These are phyloP conservation scores for Aspergillus pseudotamarii DNA, from an alignment of 2,329 filamentous ascomycete genomes.

Conservation along the genomic window DNA sequence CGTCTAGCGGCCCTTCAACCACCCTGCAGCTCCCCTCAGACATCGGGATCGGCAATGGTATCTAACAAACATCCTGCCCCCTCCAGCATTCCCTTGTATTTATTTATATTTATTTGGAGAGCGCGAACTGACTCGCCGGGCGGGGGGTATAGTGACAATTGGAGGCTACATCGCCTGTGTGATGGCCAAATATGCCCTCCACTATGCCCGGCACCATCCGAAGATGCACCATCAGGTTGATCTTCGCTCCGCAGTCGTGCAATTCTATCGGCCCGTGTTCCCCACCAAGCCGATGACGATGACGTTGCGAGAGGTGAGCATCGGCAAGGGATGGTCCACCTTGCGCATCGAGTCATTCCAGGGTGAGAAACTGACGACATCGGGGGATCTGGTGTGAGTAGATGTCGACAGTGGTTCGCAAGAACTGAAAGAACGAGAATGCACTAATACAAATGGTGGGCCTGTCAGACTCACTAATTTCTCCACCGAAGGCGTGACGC, in stretches of 20 bases:
- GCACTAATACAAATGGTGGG: background rate
- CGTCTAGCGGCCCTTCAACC: background rate
- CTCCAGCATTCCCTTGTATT: too few species aligned
- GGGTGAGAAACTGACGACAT: background rate
- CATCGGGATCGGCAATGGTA: background rate
- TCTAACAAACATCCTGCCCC: background rate
- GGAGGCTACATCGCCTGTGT: background rate
- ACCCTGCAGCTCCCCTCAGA: background rate
- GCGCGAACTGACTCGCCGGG: too few species aligned
- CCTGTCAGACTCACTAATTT: background rate
- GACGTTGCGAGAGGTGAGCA: background rate
- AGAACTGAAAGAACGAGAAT: background rate
- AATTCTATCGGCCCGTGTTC: constrained; percentile 3
- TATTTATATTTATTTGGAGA: too few species aligned
- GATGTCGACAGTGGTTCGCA: background rate
- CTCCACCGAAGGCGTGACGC: background rate
- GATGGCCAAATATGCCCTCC: constrained; percentile 1
- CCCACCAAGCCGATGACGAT: background rate
- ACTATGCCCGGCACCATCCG: background rate
- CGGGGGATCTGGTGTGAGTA: background rate
- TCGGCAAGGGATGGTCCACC: background rate
- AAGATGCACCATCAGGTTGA: background rate
- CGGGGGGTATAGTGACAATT: background rate
- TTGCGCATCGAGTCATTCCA: constrained; percentile 4
- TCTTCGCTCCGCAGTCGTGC: background rate